Evolutionary conservation across 495 filamentous ascomycete species (phyloP).

Genomic region (Penicillium malachiteum): DNA sequence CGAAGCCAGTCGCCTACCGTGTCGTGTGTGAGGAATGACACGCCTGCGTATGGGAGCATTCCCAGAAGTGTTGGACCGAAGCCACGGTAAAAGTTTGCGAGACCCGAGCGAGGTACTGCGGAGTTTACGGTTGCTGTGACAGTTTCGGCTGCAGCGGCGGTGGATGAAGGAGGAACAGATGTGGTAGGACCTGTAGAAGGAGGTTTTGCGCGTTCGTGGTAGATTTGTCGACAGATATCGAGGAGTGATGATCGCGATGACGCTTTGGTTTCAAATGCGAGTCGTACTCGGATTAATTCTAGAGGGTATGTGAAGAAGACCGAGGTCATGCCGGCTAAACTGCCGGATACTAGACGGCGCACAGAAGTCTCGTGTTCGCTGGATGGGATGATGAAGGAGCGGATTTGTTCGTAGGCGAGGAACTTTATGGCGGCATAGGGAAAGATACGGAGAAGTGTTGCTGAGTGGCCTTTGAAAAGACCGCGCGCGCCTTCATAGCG

Average conservation of each 20-base stretch:
- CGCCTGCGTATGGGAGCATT: constrained; percentile 95
- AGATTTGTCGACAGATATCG: constrained; percentile 78
- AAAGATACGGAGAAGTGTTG: constrained; percentile 91
- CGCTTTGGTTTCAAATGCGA: constrained; percentile 87
- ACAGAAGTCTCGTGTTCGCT: constrained; percentile 74
- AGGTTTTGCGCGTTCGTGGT: constrained; percentile 61
- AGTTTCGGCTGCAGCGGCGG: constrained; percentile 33
- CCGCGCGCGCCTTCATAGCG: constrained; percentile 67
- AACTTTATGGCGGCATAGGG: constrained; percentile 98
- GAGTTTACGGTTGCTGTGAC: constrained; percentile 39
- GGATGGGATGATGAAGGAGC: constrained; percentile 66
- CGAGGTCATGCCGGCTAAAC: constrained; percentile 79
- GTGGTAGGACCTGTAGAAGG: constrained; percentile 28
- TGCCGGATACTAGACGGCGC: constrained; percentile 75
- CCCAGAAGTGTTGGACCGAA: constrained; percentile 86
- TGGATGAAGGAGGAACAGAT: constrained; percentile 23
- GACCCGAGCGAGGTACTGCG: constrained; percentile 59
- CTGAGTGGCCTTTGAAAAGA: constrained; percentile 89
- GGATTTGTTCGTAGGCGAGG: constrained; percentile 93
- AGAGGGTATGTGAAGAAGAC: constrained; percentile 96
- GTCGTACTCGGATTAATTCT: constrained; percentile 85
- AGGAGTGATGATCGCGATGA: constrained; percentile 63
- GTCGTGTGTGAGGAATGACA: constrained; percentile 97
- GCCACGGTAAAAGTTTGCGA: constrained; percentile 92
- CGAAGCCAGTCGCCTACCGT: constrained; percentile 79